phyloP scores from a whole-genome alignment of 495 filamentous ascomycete species.

The Cairneyella variabilis region DNA sequence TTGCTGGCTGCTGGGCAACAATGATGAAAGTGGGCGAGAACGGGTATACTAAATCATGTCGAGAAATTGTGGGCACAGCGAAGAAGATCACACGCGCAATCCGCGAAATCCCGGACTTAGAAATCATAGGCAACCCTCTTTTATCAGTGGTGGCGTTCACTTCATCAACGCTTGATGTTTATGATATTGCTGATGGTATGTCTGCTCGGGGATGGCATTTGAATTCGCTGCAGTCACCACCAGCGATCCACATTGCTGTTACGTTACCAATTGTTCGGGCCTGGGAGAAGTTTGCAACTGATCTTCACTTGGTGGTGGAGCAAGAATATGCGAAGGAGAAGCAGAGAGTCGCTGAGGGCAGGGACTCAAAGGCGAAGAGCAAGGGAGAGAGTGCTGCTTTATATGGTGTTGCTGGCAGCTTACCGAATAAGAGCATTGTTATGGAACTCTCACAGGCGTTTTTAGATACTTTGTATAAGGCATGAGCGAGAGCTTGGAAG shows the following conservation, averaged over 20 bases:
- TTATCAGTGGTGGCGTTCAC: constrained; percentile 91
- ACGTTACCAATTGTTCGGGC: constrained; percentile 76
- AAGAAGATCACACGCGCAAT: constrained; percentile 81
- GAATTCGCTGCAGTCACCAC: constrained; percentile 82
- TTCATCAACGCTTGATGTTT: constrained; percentile 71
- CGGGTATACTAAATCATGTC: constrained; percentile 84
- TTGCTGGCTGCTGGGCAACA: constrained; percentile 89
- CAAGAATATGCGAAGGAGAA: constrained; percentile 57
- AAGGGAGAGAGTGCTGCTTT: constrained; percentile 76
- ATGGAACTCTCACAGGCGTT: constrained; percentile 86
- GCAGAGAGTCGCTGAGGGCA: constrained; percentile 63
- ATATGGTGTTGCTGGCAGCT: constrained; percentile 90
- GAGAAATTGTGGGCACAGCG: constrained; percentile 78
- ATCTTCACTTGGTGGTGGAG: constrained; percentile 74
- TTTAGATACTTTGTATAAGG: constrained; percentile 90
- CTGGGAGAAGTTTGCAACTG: constrained; percentile 71
- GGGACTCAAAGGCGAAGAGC: constrained; percentile 57
- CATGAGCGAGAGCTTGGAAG: too few relatives aligned
- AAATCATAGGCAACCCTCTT: constrained; percentile 77
- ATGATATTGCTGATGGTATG: constrained; percentile 86
- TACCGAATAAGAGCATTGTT: constrained; percentile 93
- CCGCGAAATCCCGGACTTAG: constrained; percentile 65
- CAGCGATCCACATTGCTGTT: constrained; percentile 91
- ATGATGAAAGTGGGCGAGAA: constrained; percentile 82
- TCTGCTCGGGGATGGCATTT: constrained; percentile 85